Conservation (phyloP, 176 grass and related monocot genomes). For the Pontederia paniculata region DNA sequence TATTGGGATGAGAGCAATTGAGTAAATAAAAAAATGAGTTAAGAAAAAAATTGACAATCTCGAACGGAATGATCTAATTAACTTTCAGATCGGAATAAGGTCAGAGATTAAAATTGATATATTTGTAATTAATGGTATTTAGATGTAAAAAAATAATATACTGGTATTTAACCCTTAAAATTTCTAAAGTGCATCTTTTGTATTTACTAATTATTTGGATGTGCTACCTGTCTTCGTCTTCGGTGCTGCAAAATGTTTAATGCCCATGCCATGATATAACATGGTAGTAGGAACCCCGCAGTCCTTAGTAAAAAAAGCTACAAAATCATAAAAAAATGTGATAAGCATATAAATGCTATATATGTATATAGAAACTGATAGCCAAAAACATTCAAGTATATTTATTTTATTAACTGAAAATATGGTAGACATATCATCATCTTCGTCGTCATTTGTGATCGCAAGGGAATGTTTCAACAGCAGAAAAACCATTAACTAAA, state of each 20-base stretch:
- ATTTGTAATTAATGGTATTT: too few species aligned
- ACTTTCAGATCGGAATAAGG: too few species aligned
- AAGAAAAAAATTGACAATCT: too few species aligned
- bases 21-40: too few species aligned
- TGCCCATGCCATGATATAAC: constrained; percentile 91
- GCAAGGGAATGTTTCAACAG: constrained; percentile 74
- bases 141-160: too few species aligned
- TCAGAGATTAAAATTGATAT: too few species aligned
- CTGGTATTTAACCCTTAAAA: too few species aligned
- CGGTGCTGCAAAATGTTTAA: constrained; percentile 74
- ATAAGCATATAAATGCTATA: constrained; percentile 10
- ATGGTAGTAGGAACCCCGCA: constrained; percentile 77
- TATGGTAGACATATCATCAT: constrained; percentile 63
- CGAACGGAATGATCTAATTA: too few species aligned
- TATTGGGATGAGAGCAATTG: too few species aligned
- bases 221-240: constrained; percentile 57
- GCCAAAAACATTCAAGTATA: neutral
- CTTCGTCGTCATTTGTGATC: constrained; percentile 66
- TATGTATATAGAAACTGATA: neutral
- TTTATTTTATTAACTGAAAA: constrained; percentile 64
- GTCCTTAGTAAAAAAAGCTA: constrained; percentile 80
- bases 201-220: too few species aligned
- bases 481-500: constrained; percentile 74
- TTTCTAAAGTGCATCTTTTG: too few species aligned
- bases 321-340: constrained; percentile 14